Evolutionary conservation across 2,329 filamentous ascomycete species (phyloP).

Genomic region (Fusarium sp.): DNA sequence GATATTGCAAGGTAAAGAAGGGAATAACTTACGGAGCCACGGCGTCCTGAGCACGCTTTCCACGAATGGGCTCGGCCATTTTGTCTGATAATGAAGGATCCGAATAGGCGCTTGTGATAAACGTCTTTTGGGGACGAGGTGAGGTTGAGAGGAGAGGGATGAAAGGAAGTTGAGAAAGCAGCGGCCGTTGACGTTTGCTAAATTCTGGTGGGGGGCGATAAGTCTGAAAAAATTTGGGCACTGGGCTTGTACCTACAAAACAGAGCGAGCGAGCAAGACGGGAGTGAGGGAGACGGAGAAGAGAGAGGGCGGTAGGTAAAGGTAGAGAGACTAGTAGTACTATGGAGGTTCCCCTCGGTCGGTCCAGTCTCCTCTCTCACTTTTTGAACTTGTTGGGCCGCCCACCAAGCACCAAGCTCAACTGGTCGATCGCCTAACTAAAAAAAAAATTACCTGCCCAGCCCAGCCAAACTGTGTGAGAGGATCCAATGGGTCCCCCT

Average conservation of each 20-base stretch:
- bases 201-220: constrained; percentile 53
- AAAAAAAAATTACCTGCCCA: constrained; percentile 20
- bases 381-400: constrained; percentile 45
- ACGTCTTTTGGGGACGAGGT: constrained; percentile 42
- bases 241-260: constrained; percentile 39
- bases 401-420: constrained; percentile 41
- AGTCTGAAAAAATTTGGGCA: constrained; percentile 49
- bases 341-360: background rate
- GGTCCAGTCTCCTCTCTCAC: constrained; percentile 5
- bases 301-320: background rate
- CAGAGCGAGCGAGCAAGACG: constrained; percentile 14
- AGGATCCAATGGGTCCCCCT: constrained; percentile 19
- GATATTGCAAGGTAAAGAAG: constrained; percentile 22
- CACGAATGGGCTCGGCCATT: constrained; percentile 72
- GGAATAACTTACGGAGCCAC: constrained; percentile 65
- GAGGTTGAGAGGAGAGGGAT: constrained; percentile 45
- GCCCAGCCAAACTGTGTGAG: constrained; percentile 32
- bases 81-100: constrained; percentile 47
- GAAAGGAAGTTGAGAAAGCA: constrained; percentile 48
- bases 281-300: background rate
- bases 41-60: constrained; percentile 66
- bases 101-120: constrained; percentile 41
- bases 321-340: background rate
- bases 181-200: constrained; percentile 49
- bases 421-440: constrained; percentile 39